Base-by-base conservation (phyloP, 345 rosid species). In the Linum lewisii region DNA sequence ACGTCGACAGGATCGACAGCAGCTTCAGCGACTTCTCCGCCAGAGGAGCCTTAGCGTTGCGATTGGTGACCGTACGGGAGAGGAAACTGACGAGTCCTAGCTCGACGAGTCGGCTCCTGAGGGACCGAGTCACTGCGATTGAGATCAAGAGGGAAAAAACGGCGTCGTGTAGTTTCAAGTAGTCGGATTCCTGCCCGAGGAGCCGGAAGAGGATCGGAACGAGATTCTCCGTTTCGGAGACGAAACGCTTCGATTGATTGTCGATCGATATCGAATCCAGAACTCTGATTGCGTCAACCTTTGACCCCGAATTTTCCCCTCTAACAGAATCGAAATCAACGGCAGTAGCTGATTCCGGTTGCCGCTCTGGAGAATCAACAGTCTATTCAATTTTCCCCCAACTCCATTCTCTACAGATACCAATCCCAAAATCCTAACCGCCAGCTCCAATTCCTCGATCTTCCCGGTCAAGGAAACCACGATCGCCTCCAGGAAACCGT, bases 21-120 rank as follows among this genome's bases (percentile, higher is more conserved):
- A 65, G 54, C 66, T 65, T 70, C 34, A 70, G 24, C 9, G 66
- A 54, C 54, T 60, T 70, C 62, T 64, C 74, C 13, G 21, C 42
- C 3, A 21, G 23, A 11, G 66, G 44, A 55, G 65, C 55, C 62
- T 45, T n/a, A 0, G 59, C 60, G 50, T 50, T 56, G 18, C 25
- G 22, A 57, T 38, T 56, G 22, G 37, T 55, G 24, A 70, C 53
- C 13, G 44, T 47, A 21, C 15, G 23, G 0, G 69, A 21, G 11
- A 70, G 45, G 42, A 21, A 26, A 2, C 15, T 21, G 11, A 70
- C 66, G 47, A 70, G 54, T 1, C 60, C 60, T 18, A 70, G 66
- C 10, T 65, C 47, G 22, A 56, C 63, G 25, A 70, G 21, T 38
- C 62, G 60, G 0, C 18, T 49, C 54, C 61, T 70, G 51, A 65